phyloP scores from a whole-genome alignment of 2,329 filamentous ascomycete species.

The Pezicula radicicola region DNA sequence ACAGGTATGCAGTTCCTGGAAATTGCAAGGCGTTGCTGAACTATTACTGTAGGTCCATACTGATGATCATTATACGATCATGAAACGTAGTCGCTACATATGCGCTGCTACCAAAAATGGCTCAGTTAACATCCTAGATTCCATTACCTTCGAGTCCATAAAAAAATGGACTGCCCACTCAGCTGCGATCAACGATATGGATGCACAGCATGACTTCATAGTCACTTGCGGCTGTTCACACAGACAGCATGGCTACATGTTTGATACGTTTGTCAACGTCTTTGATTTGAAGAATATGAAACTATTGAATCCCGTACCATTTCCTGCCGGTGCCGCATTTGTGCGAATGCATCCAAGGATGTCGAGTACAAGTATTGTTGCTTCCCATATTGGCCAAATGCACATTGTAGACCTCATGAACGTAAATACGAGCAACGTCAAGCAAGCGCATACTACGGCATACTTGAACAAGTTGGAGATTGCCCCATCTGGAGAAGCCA shows the following conservation, averaged over 20 bases:
- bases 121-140: slow-evolving; percentile 81
- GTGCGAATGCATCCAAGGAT: slow-evolving; percentile 96
- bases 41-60: slow-evolving; percentile 57
- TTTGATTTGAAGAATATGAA: slow-evolving; percentile 91
- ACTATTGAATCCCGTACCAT: slow-evolving; percentile 87
- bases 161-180: slow-evolving; percentile 91
- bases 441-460: slow-evolving; percentile 59
- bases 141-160: slow-evolving; percentile 71
- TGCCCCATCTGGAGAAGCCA: slow-evolving; percentile 67
- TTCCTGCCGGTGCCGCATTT: slow-evolving; percentile 87
- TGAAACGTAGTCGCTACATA: slow-evolving; percentile 88
- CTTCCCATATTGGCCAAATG: slow-evolving; percentile 88
- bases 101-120: slow-evolving; percentile 86
- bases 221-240: slow-evolving; percentile 93
- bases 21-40: slow-evolving; percentile 7
- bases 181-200: slow-evolving; percentile 91
- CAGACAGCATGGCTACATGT: slow-evolving; percentile 73
- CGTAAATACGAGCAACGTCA: slow-evolving; percentile 65
- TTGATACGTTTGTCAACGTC: slow-evolving; percentile 91
- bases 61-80: slow-evolving; percentile 78
- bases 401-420: slow-evolving; percentile 92
- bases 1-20: slow-evolving; percentile 42
- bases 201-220: slow-evolving; percentile 90
- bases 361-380: slow-evolving; percentile 90
- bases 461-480: slow-evolving; percentile 65